Percentiles rank a stretch among this genome's conserved stretches.
phyloP scores from a whole-genome alignment of 768 basidiomycete genomes.

The Thelephora ganbajun region DNA sequence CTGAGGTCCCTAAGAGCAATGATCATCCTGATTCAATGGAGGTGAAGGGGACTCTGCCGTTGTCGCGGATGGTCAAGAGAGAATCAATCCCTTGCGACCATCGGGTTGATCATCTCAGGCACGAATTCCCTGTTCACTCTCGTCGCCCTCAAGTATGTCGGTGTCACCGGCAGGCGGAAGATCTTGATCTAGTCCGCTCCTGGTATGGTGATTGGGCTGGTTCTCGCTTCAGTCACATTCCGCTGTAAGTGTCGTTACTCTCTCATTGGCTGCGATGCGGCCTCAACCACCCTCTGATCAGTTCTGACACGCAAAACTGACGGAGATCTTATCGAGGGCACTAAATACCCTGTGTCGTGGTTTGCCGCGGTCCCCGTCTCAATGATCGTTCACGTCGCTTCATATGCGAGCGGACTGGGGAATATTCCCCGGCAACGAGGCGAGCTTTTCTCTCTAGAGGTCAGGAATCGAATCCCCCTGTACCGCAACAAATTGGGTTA shows the following conservation, averaged over 20 bases:
- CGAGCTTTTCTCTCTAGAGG: slow-evolving; percentile 70
- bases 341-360: slow-evolving; percentile 45
- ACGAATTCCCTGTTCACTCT: slow-evolving; percentile 73
- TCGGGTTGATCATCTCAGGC: slow-evolving; percentile 64
- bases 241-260: slow-evolving; percentile 42
- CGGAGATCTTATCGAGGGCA: slow-evolving; percentile 43
- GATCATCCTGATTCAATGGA: too few relatives aligned
- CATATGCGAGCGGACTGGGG: slow-evolving; percentile 67
- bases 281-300: slow-evolving; percentile 11
- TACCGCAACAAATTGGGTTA: too few relatives aligned
- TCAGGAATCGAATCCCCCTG: too few relatives aligned
- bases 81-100: too few relatives aligned
- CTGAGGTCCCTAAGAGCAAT: too few relatives aligned
- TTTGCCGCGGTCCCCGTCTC: slow-evolving; percentile 56
- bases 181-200: slow-evolving; percentile 63
- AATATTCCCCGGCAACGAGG: slow-evolving; percentile 85
- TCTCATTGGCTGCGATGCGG: too few relatives aligned
- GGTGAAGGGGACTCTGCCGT: too few relatives aligned
- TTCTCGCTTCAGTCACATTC: slow-evolving; percentile 51
- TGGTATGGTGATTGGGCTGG: slow-evolving; percentile 56
- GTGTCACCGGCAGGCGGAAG: slow-evolving; percentile 51
- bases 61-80: too few relatives aligned
- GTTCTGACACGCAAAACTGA: slow-evolving; percentile 49
- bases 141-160: slow-evolving; percentile 61
- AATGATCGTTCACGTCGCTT: slow-evolving; percentile 78